phyloP scores from a whole-genome alignment of 2,329 filamentous ascomycete genomes.

The Rhinocladiella similis region DNA sequence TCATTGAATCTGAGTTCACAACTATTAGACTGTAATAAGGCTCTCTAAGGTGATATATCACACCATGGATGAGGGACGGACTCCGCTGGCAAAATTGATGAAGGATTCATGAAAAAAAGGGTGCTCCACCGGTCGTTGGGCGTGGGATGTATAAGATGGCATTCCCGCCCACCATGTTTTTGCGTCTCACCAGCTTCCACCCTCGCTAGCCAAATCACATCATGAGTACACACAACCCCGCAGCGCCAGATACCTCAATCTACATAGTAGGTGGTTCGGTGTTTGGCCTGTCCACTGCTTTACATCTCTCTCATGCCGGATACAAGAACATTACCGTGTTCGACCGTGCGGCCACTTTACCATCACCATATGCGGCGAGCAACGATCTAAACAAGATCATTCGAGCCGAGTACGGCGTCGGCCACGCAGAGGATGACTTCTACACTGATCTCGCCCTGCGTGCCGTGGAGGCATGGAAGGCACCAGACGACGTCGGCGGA shows the following conservation, averaged over 20 bases:
- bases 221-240: neutral
- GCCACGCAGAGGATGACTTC: slow-evolving; percentile 6
- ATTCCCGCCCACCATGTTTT: too few species aligned
- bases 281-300: slow-evolving; percentile 46
- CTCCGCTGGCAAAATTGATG: too few species aligned
- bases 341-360: slow-evolving; percentile 43
- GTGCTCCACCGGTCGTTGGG: too few species aligned
- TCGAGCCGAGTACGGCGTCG: slow-evolving; percentile 10
- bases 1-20: too few species aligned
- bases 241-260: slow-evolving; percentile 28
- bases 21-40: too few species aligned
- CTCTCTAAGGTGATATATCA: too few species aligned
- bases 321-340: slow-evolving; percentile 50
- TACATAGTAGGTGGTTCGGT: slow-evolving; percentile 51
- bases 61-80: too few species aligned
- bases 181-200: too few species aligned
- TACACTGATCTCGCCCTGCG: slow-evolving; percentile 18
- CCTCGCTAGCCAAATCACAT: too few species aligned
- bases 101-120: too few species aligned
- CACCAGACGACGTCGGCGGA: slow-evolving; percentile 31
- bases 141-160: too few species aligned
- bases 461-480: slow-evolving; percentile 42
- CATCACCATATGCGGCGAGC: slow-evolving; percentile 46
- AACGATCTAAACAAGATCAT: slow-evolving; percentile 50
- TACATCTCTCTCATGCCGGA: slow-evolving; percentile 44